Evolutionary conservation across 2,329 filamentous ascomycete genomes (phyloP), one percentile per base, ranked within the genome.

Genomic region (Thelonectria discophora): DNA sequence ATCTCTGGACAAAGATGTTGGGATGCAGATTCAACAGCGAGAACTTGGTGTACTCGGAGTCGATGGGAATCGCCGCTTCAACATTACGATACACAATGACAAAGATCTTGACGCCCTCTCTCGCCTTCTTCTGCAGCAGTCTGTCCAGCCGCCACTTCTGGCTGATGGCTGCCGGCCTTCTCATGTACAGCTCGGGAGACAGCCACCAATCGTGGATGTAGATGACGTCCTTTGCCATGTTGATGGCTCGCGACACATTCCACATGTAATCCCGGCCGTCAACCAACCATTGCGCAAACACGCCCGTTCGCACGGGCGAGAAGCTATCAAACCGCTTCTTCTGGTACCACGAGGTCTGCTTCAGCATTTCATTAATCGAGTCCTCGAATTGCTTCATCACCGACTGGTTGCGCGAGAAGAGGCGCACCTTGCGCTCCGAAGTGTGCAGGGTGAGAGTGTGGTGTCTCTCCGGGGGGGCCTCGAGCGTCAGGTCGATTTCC

Each of bases 131-230:
- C 76, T 97, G 92, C n/a, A 99, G 83, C 11, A 99, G 83, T 71
- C 95, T 86, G 77, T 99, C 95, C 8, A 99, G 85, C 55, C 95
- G 89, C 95, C 95, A 99, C 78, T 97, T 97, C 76, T 98, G 94
- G 74, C 94, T 97, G 78, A 98, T 97, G 47, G 92, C 93, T 21
- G 95, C 91, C 55, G 95, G 95, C 60, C 95, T 87, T 62, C 95
- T 88, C 88, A 98, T 90, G 79, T 99, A 99, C 46, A 99, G 81
- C 77, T 99, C 94, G 1, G 95, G 95, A 69, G 92, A 97, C 42
- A 99, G 80, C 95, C 95, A 99, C 95, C 95, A 99, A 77, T 98
- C 95, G 75, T 99, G 95, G 65, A 99, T 98, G 77, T 98, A 98
- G 69, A 99, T 94, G 64, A 98, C 94, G 79, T 98, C 95, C 72